These are phyloP conservation scores for Elongisporangium undulatum DNA, from an alignment of 352 stramenopile genomes.

Conservation along the genomic window DNA sequence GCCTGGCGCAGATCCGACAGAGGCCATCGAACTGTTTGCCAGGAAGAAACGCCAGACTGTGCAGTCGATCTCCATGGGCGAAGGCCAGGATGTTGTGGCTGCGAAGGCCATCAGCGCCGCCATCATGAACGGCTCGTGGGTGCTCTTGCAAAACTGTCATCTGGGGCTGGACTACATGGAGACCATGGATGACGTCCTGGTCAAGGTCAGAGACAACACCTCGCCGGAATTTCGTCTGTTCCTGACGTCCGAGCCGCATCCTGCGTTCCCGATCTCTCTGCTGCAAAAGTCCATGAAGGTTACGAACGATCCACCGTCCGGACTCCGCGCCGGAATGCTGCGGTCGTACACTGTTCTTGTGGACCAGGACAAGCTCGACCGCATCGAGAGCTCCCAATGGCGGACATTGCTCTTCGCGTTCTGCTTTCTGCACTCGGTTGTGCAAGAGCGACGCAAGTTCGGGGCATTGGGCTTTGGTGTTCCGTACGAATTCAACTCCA, in stretches of 20 bases:
- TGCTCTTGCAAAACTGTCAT: conserved; percentile 81
- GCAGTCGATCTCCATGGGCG: conserved; percentile 74
- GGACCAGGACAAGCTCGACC: conserved; percentile 77
- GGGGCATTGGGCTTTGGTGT: conserved; percentile 64
- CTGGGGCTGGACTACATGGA: conserved; percentile 68
- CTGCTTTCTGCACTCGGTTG: conserved; percentile 77
- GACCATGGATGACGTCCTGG: conserved; percentile 44
- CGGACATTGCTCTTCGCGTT: conserved; percentile 61
- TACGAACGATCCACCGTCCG: conserved; percentile 71
- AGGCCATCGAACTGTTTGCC: conserved; percentile 65
- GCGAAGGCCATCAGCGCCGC: conserved; percentile 44
- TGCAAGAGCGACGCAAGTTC: conserved; percentile 76
- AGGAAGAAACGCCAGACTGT: conserved; percentile 64
- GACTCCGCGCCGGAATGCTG: conserved; percentile 63
- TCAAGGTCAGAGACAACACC: conserved; percentile 27
- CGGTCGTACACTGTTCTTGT: conserved; percentile 71
- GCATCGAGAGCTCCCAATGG: conserved; percentile 60
- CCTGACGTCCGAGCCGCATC: conserved; percentile 64
- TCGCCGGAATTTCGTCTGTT: conserved; percentile 66
- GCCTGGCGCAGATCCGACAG: conserved; percentile 63
- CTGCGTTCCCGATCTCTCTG: conserved; percentile 56
- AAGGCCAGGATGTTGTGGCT: conserved; percentile 65
- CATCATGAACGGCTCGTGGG: conserved; percentile 74
- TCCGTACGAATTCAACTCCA: conserved; percentile 78
- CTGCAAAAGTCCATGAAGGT: conserved; percentile 68